Conservation (phyloP, 345 rosid genomes). For the rapeseed (Brassica napus) region Da-Ae NC_063435.1:27665001-27665500, state of each 20-base stretch:
- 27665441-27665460: neutral
- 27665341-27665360: slow-evolving; percentile 54
- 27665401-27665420: slow-evolving; percentile 40
- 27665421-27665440: slow-evolving; percentile 24
- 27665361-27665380: slow-evolving; percentile 48
- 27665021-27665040: neutral
- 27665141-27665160: neutral
- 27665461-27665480: neutral
- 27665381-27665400: slow-evolving; percentile 67
- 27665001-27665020: neutral
- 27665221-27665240: neutral
- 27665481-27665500: slow-evolving; percentile 14
- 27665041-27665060: neutral
- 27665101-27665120: neutral
- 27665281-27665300: neutral
- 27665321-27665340: neutral
- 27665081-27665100: neutral
- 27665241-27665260: neutral
- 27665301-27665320: too few species aligned
- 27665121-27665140: neutral
- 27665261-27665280: neutral
- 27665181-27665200: neutral
- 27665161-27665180: neutral
- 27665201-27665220: neutral
- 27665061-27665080: neutral